Conservation (phyloP, 345 rosid genomes). For the Moricandia moricandioides region DNA sequence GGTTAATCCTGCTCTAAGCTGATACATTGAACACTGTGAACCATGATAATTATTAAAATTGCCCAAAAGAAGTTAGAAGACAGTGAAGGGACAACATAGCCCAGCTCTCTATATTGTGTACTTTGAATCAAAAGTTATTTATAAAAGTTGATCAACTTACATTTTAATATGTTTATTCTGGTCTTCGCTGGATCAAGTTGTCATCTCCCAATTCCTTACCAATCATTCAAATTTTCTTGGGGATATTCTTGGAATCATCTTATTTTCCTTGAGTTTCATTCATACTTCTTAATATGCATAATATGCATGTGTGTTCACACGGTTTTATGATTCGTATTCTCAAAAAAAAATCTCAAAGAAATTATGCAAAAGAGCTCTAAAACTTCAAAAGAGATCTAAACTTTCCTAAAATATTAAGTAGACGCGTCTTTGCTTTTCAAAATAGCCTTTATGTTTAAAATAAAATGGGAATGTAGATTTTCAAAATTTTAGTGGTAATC, state of each 20-base stretch:
- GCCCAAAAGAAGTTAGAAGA: neutral
- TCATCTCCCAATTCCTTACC: slow-evolving; percentile 35
- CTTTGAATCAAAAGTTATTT: slow-evolving; percentile 6
- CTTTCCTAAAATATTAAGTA: neutral
- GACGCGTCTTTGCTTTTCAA: neutral
- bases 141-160: slow-evolving; percentile 12
- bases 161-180: slow-evolving; percentile 19
- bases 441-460: neutral
- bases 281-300: neutral
- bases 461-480: neutral
- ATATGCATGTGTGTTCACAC: neutral
- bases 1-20: no score
- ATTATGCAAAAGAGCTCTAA: neutral
- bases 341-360: neutral
- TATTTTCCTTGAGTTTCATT: neutral
- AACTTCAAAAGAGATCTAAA: neutral
- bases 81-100: slow-evolving; percentile 25
- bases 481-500: neutral
- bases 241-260: neutral
- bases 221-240: slow-evolving; percentile 21
- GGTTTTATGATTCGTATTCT: neutral
- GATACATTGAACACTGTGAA: no score
- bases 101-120: neutral
- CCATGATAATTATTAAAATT: no score
- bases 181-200: slow-evolving; percentile 58